A percentile compares a stretch with the other conserved stretches of the same genome.
Conservation (phyloP, 768 basidiomycete species). For the Lactarius akahatsu region DNA sequence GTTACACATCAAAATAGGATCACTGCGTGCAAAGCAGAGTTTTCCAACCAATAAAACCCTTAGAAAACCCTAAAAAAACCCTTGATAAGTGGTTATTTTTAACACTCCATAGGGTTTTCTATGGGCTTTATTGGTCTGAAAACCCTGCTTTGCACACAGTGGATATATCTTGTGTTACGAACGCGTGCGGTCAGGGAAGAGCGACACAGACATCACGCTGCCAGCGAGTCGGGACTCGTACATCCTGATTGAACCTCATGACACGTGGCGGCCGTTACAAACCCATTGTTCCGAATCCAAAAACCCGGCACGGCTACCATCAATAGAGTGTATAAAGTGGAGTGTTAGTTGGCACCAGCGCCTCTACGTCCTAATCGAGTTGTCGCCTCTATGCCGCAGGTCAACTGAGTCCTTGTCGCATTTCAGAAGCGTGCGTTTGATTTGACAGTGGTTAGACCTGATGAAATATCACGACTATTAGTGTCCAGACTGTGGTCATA, state of each 20-base stretch:
- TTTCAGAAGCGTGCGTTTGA: not conserved
- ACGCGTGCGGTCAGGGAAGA: not conserved
- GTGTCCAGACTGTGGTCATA: not conserved
- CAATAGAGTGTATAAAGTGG: not conserved
- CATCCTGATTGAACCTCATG: not conserved
- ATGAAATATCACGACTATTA: not conserved
- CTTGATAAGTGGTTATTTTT: no score
- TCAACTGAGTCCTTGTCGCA: not conserved
- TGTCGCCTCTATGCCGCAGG: no score
- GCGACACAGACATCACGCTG: not conserved
- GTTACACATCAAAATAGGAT: not conserved
- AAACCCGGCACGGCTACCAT: not conserved
- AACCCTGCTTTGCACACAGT: no score
- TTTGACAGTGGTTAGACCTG: not conserved
- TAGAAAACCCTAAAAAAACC: no score
- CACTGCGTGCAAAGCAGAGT: no score
- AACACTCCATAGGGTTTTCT: no score
- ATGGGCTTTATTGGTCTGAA: no score
- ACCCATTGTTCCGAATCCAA: no score
- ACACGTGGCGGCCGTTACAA: not conserved
- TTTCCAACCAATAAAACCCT: no score
- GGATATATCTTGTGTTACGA: not conserved
- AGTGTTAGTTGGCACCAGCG: no score
- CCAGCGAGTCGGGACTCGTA: no score
- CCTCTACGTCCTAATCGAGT: no score